These are phyloP conservation scores for Microbotryum lychnidis-dioicae DNA, from an alignment of 1,284 basidiomycete species.

Conservation along the genomic window DNA sequence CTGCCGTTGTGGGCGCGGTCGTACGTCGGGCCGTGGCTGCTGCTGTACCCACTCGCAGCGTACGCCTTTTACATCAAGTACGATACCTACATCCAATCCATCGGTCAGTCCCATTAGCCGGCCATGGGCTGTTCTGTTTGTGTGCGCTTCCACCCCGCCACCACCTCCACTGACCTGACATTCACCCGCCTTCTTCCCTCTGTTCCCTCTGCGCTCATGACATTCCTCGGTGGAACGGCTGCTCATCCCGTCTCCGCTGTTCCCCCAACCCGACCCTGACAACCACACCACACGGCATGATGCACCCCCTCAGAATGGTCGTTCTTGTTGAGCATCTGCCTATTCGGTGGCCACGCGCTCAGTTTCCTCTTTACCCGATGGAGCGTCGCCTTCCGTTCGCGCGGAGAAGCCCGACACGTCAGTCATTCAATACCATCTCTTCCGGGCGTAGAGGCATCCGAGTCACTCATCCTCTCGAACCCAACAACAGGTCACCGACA, in stretches of 20 bases:
- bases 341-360: slow-evolving; percentile 81
- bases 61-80: slow-evolving; percentile 75
- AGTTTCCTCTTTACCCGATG: slow-evolving; percentile 88
- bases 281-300: background rate
- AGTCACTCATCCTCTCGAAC: background rate
- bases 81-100: slow-evolving; percentile 32
- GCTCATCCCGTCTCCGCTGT: background rate
- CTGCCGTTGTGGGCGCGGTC: slow-evolving; percentile 68
- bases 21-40: slow-evolving; percentile 61
- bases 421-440: background rate
- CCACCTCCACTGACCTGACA: background rate
- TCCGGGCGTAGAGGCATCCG: background rate
- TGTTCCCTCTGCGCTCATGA: too few relatives aligned
- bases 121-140: too few relatives aligned
- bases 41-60: slow-evolving; percentile 78
- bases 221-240: too few relatives aligned
- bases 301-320: slow-evolving; percentile 40
- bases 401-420: slow-evolving; percentile 21
- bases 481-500: slow-evolving; percentile 50
- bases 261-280: background rate
- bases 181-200: background rate
- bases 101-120: slow-evolving; percentile 12
- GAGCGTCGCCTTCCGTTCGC: slow-evolving; percentile 52
- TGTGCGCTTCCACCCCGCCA: background rate
- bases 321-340: slow-evolving; percentile 78